phyloP scores from a whole-genome alignment of 2,329 filamentous ascomycete genomes.

The Thermothelomyces thermophilus region DNA sequence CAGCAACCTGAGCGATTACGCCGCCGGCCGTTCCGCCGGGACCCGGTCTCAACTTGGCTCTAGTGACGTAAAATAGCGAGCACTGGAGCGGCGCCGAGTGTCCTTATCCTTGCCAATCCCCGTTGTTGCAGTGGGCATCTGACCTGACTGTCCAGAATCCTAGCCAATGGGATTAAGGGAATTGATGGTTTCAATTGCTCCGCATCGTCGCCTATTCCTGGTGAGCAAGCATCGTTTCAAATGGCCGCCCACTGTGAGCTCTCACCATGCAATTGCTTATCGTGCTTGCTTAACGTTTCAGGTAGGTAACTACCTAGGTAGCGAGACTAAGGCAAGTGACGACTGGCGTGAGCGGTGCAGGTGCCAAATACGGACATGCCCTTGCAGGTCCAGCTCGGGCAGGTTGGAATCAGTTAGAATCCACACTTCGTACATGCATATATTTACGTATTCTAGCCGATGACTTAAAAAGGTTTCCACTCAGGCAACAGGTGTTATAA shows the following conservation, averaged over 20 bases:
- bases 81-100: background rate
- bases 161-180: slow-evolving; percentile 1
- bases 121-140: slow-evolving; percentile 11
- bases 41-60: slow-evolving; percentile 3
- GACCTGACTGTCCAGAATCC: slow-evolving; percentile 8
- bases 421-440: too few relatives aligned
- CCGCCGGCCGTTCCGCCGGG: slow-evolving; percentile 11
- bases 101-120: background rate
- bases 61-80: slow-evolving; percentile 20
- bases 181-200: background rate
- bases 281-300: too few relatives aligned
- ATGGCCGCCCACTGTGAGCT: background rate
- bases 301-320: too few relatives aligned
- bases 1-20: background rate
- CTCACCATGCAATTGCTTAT: too few relatives aligned
- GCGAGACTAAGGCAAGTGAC: too few relatives aligned
- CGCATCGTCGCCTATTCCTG: background rate
- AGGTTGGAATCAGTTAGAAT: background rate
- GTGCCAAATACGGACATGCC: background rate
- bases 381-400: background rate
- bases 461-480: slow-evolving; percentile 4
- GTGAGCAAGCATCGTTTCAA: background rate
- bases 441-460: too few relatives aligned
- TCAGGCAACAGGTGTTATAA: background rate
- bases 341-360: too few relatives aligned